Evolutionary conservation across 176 grass and related monocot genomes (phyloP).

Genomic region (Musa itinerans): DNA sequence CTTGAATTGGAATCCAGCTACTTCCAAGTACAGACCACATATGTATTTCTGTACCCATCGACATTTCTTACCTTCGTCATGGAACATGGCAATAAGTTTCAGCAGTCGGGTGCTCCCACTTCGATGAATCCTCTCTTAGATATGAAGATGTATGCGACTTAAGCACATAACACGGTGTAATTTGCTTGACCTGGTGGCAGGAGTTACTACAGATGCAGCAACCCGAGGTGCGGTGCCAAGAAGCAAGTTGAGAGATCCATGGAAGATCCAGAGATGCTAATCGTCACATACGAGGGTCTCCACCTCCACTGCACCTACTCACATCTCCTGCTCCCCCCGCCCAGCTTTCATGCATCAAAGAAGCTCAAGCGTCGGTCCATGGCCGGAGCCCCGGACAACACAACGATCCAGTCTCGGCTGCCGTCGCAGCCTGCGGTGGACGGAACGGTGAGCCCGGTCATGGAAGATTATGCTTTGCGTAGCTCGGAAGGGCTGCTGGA

Average conservation of each 20-base stretch:
- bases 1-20: neutral
- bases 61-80: too few species aligned
- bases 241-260: slow-evolving; percentile 14
- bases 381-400: neutral
- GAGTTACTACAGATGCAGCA: slow-evolving; percentile 20
- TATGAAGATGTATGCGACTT: neutral
- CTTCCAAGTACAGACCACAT: neutral
- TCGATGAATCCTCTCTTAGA: neutral
- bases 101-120: neutral
- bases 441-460: neutral
- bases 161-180: neutral
- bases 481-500: slow-evolving; percentile 15
- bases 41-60: too few species aligned
- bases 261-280: slow-evolving; percentile 11
- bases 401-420: neutral
- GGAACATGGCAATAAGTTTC: too few species aligned
- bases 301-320: slow-evolving; percentile 17
- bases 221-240: slow-evolving; percentile 12
- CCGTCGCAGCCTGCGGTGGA: neutral
- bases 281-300: slow-evolving; percentile 16
- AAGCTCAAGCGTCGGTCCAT: neutral
- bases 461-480: neutral
- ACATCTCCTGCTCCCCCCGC: neutral
- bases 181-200: neutral
- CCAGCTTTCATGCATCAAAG: neutral